Evolutionary conservation across 1,139 yeast genomes (phyloP).

Genomic region (Protomyces inouyei): DNA sequence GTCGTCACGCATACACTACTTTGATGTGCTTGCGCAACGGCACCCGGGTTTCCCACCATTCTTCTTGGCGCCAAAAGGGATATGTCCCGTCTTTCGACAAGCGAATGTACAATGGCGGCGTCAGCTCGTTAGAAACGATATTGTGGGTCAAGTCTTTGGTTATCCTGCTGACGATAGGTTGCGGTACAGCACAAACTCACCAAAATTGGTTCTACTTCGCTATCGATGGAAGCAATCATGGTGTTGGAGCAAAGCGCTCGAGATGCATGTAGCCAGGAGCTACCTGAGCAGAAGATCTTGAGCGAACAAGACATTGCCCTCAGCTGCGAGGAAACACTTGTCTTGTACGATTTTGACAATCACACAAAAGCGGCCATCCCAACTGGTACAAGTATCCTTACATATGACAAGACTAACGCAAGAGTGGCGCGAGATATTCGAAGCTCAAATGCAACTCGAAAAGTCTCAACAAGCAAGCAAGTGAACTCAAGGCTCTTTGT

Average conservation of each 20-base stretch:
- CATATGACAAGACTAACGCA: background rate
- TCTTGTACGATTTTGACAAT: conserved; percentile 21
- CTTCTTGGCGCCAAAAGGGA: conserved; percentile 12
- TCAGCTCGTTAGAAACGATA: conserved; percentile 18
- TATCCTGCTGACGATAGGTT: background rate
- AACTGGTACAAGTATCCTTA: background rate
- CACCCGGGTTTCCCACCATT: conserved; percentile 1
- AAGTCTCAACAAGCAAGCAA: background rate
- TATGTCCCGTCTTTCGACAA: conserved; percentile 15
- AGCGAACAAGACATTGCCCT: conserved; percentile 2
- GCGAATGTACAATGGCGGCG: conserved; percentile 9
- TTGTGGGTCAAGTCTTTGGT: background rate
- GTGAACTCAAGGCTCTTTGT: background rate
- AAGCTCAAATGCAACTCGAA: background rate
- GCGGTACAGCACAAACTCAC: conserved; percentile 12
- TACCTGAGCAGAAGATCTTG: no score
- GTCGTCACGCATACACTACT: conserved; percentile 18
- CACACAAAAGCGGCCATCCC: conserved; percentile 8
- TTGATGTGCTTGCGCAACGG: conserved; percentile 9
- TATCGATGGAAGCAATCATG: conserved; percentile 12
- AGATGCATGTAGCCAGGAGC: background rate
- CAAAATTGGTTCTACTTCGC: conserved; percentile 1
- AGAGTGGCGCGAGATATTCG: background rate
- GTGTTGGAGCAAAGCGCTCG: conserved; percentile 3
- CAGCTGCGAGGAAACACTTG: conserved; percentile 13